Base-by-base conservation (phyloP, 148 eudicot species). In the Rhododendron williamsianum region DNA sequence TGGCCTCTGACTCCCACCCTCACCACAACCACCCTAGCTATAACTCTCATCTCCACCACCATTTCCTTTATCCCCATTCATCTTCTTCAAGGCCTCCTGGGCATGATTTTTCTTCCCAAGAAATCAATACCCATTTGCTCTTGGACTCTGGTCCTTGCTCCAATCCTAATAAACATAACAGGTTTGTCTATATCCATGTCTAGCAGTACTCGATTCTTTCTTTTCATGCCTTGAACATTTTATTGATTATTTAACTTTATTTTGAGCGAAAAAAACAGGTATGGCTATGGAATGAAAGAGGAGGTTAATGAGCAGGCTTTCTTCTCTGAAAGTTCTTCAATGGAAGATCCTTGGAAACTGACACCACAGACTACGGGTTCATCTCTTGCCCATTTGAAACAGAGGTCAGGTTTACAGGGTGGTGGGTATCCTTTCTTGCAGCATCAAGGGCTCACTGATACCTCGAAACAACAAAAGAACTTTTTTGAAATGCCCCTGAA, bases 11-110 rank as follows among this genome's bases (percentile, higher is more conserved):
- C 30, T 11, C 48, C 48, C 81, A 33, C 76, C 21, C 41, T 85
- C 16, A 73, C 45, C 87, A 81, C 60, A 74, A 82, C n/a, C 56
- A 71, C 84, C 79, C 87, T 43, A 80, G 74, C 63, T 74, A 87
- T 51, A 87, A 82, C 36, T 13, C 82, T 38, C 73, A 71, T 81
- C 81, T 58, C 49, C 80, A 76, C 78, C 87, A 83, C 72, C 86
- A 84, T 72, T 87, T 88, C 76, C 83, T 89, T 63, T 91, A 90
- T 76, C 89, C 91, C 27, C 84, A 91, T 74, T 87, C 91, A 71
- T 84, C 95, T n/a, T 86, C 93, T 38, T 76, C 91, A 6, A 87
- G 89, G 48, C 79, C 88, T 71, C 82, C 87, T 13, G 85, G 85
- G 60, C 30, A 74, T 91, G 90, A 81, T n/a, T 86, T 86, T 15